A percentile compares a stretch with the other conserved stretches of the same genome.
These are phyloP conservation scores for Elaeis guineensis DNA, from an alignment of 176 grass and related monocot species.

Conservation along the genomic window DNA sequence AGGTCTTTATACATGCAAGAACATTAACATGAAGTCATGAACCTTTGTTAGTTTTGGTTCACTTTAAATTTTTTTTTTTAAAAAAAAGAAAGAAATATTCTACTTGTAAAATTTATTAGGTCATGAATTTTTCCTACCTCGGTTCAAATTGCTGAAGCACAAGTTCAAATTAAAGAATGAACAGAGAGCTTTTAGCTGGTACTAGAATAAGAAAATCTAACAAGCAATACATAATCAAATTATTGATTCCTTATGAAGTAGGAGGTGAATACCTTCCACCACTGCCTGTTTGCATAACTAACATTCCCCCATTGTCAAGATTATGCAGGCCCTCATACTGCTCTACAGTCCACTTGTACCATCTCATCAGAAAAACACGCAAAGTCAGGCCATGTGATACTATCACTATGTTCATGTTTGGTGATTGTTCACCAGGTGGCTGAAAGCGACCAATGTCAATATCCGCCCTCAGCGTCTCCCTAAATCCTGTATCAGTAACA, in stretches of 20 bases:
- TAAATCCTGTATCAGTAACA: slow-evolving; percentile 51
- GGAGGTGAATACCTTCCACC: slow-evolving; percentile 32
- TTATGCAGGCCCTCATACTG: slow-evolving; percentile 58
- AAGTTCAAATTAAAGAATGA: no score
- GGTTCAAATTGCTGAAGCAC: no score
- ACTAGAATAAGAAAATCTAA: background rate
- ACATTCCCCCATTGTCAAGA: slow-evolving; percentile 38
- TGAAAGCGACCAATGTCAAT: slow-evolving; percentile 59
- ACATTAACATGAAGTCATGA: no score
- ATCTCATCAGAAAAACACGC: slow-evolving; percentile 66
- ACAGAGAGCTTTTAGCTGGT: no score
- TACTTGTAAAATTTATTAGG: no score
- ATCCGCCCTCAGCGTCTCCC: slow-evolving; percentile 60
- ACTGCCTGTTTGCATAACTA: slow-evolving; percentile 58
- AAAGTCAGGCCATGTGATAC: slow-evolving; percentile 63
- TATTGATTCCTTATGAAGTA: background rate
- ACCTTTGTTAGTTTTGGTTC: no score
- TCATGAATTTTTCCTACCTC: no score
- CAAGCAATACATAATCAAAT: background rate
- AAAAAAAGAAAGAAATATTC: no score
- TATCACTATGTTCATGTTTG: slow-evolving; percentile 54
- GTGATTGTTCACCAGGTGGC: slow-evolving; percentile 25
- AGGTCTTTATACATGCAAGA: no score
- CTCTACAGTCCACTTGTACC: slow-evolving; percentile 77
- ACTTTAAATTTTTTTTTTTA: no score